Evolutionary conservation across 352 stramenopile genomes (phyloP), one percentile per base, ranked within the genome.

Genomic region (Phytopythium chamaehyphon): DNA sequence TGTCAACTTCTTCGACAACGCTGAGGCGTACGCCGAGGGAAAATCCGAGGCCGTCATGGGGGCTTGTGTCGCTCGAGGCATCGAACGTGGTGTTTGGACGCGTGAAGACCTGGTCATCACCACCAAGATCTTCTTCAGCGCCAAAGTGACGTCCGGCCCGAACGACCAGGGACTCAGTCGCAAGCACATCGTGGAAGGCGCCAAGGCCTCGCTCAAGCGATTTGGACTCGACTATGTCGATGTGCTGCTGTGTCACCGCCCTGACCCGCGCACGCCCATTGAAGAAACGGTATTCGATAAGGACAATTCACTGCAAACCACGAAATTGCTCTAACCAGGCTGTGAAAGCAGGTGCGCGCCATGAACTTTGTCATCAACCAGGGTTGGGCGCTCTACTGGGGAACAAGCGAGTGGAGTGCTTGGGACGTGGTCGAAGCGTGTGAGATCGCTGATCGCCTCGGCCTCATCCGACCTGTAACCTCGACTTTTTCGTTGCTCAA

Each of bases 1-100:
- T 18, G 62, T 88, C 61, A 86, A 86, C 58, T 81, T 86, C 38
- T 76, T 88, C 47, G 77, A 88, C 61, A 86, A 69, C 4, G 69
- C 77, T 19, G 75, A 81, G 48, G 57, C 62, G 12, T 87, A 87
- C 38, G 54, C 57, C 16, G 61, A 61, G 6, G 74, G 74, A 38
- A 59, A 75, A 40, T 67, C 68, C 11, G 71, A 80, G 49, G 58
- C 60, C 23, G 75, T 75, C 47, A 82, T 83, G 62, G 77, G 75
- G 23, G 51, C 76, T 47, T 66, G 75, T 16, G 65, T 88, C 43
- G 62, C 68, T 28, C 65, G 54, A 33, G 69, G 71, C 38, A 58
- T 86, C 24, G 57, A 82, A 43, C 49, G 58, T n/a, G 67, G 61
- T 15, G 48, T 73, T 21, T 79, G 63, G 64, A 57, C 45, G 23